Conservation (phyloP, 2,329 filamentous ascomycete species). For the Hypomyces rosellus region DNA sequence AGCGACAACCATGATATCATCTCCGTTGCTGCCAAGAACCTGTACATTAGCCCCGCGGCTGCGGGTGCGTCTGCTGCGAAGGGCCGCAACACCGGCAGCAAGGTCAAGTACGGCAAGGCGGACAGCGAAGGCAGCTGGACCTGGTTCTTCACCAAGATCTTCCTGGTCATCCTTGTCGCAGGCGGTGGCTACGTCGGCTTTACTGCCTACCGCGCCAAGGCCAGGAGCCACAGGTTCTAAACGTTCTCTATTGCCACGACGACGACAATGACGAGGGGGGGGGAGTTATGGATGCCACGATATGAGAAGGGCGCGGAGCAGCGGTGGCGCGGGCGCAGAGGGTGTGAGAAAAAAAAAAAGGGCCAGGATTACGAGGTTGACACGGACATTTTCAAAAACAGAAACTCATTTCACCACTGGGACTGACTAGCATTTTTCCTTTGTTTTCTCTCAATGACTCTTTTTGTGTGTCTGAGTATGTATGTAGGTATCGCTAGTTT, state of each 20-base stretch:
- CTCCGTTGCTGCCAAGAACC: slow-evolving; percentile 75
- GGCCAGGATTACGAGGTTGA: neutral
- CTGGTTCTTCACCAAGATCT: slow-evolving; percentile 70
- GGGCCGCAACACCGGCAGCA: slow-evolving; percentile 23
- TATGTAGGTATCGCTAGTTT: neutral
- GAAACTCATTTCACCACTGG: neutral
- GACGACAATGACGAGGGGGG: neutral
- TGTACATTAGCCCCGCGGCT: slow-evolving; percentile 62
- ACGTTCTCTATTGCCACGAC: neutral
- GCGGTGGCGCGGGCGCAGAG: neutral
- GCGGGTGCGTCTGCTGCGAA: slow-evolving; percentile 26
- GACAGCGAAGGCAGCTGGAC: slow-evolving; percentile 43
- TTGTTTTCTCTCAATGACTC: neutral
- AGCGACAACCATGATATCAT: slow-evolving; percentile 98
- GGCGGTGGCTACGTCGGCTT: slow-evolving; percentile 79
- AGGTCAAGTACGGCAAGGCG: slow-evolving; percentile 28
- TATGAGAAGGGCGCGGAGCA: neutral
- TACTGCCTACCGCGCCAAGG: slow-evolving; percentile 70
- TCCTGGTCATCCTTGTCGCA: slow-evolving; percentile 64
- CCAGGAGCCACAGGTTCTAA: slow-evolving; percentile 54
- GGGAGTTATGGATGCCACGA: neutral
- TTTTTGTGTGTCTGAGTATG: neutral
- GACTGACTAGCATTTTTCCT: neutral
- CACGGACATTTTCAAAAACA: too few relatives aligned
- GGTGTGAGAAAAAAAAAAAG: neutral